Base-by-base conservation (phyloP, 2,329 filamentous ascomycete genomes). In the Teratosphaeria destructans region DNA sequence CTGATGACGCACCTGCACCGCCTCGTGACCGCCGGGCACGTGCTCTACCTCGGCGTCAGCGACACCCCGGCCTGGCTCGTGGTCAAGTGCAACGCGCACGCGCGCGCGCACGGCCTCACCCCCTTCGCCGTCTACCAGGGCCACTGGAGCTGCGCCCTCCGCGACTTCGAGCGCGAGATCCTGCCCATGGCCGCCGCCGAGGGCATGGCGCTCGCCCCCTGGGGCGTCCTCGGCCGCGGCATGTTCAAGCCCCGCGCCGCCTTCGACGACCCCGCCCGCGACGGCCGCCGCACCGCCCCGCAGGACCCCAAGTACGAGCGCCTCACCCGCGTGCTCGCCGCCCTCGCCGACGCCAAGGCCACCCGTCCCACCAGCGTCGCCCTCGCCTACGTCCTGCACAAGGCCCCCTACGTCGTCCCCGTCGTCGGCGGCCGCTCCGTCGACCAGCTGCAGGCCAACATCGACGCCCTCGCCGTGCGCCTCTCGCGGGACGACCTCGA, bases 351-450 rank as follows among this genome's bases (percentile, higher is more conserved):
- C 16, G 75, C 79, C 61, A 82, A 85, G 66, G 76, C 79, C 78
- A 62, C 61, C 1, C 75, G 79, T 35, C 78, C 89, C 55, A 86
- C 62, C 8, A 81, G 81, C 49, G 74, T 88, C 27, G 70, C 70
- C 55, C 56, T 92, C 39, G 87, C 88, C 1, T 91, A 91, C 68
- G 83, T 90, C 5, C 60, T 87, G 77, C 79, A 82, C 66, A 90
- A 70, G 62, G 59, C 67, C 0, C 83, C 86, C 0, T 85, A 88
- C 63, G 87, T 91, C 11, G 89, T 89, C 67, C 89, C 88, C 0
- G 84, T 92, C 37, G 78, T 90, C 8, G 88, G 88, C 6, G 85
- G 86, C 0, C 79, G 87, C n/a, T 90, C 85, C 66, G 71, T 89
- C 8, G 83, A 86, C 52, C 87, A 91, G 69, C 74, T 92, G 56